Conservation (phyloP, 2,329 filamentous ascomycete species). For the Xylaria sp. region DNA sequence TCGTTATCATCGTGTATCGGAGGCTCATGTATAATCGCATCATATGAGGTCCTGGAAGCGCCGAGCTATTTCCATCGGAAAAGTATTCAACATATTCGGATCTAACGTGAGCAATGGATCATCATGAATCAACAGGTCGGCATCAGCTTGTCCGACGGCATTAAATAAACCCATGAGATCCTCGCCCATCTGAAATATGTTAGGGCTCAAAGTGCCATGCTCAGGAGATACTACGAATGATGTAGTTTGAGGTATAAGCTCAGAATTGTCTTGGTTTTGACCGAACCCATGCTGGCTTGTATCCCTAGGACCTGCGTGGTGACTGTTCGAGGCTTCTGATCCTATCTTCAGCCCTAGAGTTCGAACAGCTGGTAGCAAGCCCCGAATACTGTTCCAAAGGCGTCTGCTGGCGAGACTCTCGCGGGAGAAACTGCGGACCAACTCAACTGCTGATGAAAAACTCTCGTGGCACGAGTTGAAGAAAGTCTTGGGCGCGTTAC, state of each 20-base stretch:
- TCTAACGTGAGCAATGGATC: background rate
- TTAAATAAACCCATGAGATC: background rate
- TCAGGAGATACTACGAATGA: background rate
- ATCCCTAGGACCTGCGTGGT: background rate
- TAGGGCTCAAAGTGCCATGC: background rate
- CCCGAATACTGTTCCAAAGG: constrained; percentile 24
- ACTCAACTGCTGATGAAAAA: constrained; percentile 6
- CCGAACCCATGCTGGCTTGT: background rate
- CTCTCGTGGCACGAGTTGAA: constrained; percentile 15
- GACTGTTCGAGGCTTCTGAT: background rate
- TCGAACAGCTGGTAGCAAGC: constrained; percentile 17
- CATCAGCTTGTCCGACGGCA: background rate
- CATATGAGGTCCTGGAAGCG: background rate
- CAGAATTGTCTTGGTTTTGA: background rate
- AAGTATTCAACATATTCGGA: background rate
- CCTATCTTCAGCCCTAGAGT: constrained; percentile 12
- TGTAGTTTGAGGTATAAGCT: background rate
- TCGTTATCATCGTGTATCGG: background rate
- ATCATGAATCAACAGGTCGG: background rate
- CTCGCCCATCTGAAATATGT: background rate
- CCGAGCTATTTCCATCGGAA: background rate
- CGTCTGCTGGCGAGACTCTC: constrained; percentile 15
- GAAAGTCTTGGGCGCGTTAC: constrained; percentile 21
- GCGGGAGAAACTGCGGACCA: constrained; percentile 1
- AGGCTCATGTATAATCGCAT: background rate